Evolutionary conservation across 2,329 filamentous ascomycete species (phyloP), one percentile per base, ranked within the genome.

Genomic region (Fusarium hainanense): DNA sequence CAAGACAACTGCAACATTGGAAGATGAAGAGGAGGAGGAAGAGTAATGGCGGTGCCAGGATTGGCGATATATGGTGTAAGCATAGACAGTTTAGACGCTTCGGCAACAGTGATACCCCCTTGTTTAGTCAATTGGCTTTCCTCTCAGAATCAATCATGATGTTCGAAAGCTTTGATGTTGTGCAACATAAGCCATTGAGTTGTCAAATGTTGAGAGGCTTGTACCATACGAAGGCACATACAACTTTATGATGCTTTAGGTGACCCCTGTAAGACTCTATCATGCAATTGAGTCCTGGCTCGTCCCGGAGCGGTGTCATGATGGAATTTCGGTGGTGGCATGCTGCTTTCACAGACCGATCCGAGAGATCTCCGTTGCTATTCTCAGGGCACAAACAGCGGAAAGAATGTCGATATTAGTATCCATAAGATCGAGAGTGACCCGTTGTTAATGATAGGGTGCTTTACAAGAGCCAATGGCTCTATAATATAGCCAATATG

Each of bases 1-100:
- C 50, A 85, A 83, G 73, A 65, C 74, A 28, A 78, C 77, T 6
- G 77, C 77, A 58, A 76, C 64, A 13, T 75, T 70, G 8, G 78
- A 79, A 16, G 80, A 78, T 13, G 81, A 82, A 6, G 69, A 69
- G 1, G 73, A 70, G 18, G 67, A 75, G 18, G 69, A 72, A 6
- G 65, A 63, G 18, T 69, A 66, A 65, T 62, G 62, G 63, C 27
- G 54, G 49, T 37, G 54, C 48, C 42, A 30, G 23, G 14, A 46
- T 47, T 51, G 46, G 40, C 41, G 28, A 37, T 54, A 34, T 42
- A 25, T 52, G 55, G 34, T 49, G 51, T 25, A 56, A 61, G 25
- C 23, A 58, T 46, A 34, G 52, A 54, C 63, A 60, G 54, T 61
- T 66, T 60, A 61, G 58, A 59, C 56, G 48, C 55, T 70, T 70